A percentile compares a stretch with the other conserved stretches of the same genome.
Evolutionary conservation across 2,329 filamentous ascomycete genomes (phyloP).

Genomic region (Alternaria triticina): DNA sequence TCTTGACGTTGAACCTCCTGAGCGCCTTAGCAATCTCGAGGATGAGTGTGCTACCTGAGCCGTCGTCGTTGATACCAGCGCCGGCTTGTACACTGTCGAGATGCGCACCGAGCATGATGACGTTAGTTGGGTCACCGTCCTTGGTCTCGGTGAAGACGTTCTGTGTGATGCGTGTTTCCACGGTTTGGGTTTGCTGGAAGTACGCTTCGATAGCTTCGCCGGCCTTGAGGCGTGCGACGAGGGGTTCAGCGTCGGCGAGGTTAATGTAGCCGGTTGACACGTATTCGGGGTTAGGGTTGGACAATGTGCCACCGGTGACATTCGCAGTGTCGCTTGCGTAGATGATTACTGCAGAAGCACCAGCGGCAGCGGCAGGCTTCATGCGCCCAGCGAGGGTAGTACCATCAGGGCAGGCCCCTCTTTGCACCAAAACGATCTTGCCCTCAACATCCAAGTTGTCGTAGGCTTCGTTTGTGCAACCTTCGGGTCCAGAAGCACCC

Average conservation of each 20-base stretch:
- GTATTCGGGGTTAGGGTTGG: conserved; percentile 45
- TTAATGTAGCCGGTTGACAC: conserved; percentile 53
- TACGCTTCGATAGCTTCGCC: conserved; percentile 51
- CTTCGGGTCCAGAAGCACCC: conserved; percentile 50
- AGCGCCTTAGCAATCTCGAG: conserved; percentile 48
- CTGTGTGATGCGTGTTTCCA: conserved; percentile 59
- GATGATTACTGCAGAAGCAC: conserved; percentile 51
- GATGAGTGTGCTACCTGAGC: conserved; percentile 47
- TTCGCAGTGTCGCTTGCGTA: conserved; percentile 49
- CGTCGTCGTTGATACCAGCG: conserved; percentile 52
- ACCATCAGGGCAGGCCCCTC: conserved; percentile 51
- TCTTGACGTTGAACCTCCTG: conserved; percentile 47
- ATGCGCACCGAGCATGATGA: conserved; percentile 50
- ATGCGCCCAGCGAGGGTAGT: conserved; percentile 51
- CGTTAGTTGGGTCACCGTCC: conserved; percentile 46
- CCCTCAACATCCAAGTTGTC: conserved; percentile 47
- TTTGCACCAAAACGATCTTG: conserved; percentile 53
- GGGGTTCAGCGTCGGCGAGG: conserved; percentile 50
- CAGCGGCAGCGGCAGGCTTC: conserved; percentile 50
- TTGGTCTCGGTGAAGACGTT: conserved; percentile 51
- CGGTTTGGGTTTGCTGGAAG: conserved; percentile 54
- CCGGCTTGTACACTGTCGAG: conserved; percentile 48
- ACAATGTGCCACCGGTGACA: conserved; percentile 51
- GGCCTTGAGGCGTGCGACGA: conserved; percentile 49
- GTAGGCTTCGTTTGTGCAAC: conserved; percentile 50